Evolutionary conservation across 2,329 filamentous ascomycete genomes (phyloP), one percentile per base, ranked within the genome.

Genomic region (Chaetomium olivaceum): DNA sequence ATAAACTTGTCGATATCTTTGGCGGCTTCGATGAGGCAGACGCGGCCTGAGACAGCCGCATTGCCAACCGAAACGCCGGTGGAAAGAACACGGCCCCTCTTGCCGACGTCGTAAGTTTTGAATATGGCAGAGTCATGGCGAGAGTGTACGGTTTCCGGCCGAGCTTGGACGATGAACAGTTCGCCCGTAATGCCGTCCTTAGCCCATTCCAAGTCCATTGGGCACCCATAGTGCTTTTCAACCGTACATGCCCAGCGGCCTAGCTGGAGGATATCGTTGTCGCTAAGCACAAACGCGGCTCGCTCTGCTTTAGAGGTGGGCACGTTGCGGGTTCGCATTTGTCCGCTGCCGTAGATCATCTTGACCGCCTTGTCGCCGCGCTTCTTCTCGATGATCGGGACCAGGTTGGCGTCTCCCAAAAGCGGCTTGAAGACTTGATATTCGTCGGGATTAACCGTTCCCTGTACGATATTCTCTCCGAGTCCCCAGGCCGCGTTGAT

Each of bases 181-280:
- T 75, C 65, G 21, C 63, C 67, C 8, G 70, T 72, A 36, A 69
- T 63, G 57, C 74, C 73, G 50, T 77, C 76, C 58, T 76, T 77
- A 27, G 76, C 77, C 77, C 77, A 79, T 65, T 78, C 77, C 65
- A 78, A 77, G 56, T 79, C 76, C 77, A 78, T 78, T 0, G 76
- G 73, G 56, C 73, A 73, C 0, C 70, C 69, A 56, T 78, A 79
- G 64, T 78, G 76, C 52, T 72, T 59, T 58, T 79, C 77, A 43
- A 78, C 74, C 0, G 62, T 74, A 59, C 74, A 76, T 2, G 71
- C 77, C 77, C 77, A 78, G 23, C 75, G 74, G 14, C 69, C 72
- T 11, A 78, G 67, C 25, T 76, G 73, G n/a, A 78, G 70, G 25
- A 78, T 78, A 55, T 78, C 76, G 21, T 67, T 11, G 56, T 78